phyloP scores from a whole-genome alignment of 345 rosid genomes.

The Linum tenue region DNA sequence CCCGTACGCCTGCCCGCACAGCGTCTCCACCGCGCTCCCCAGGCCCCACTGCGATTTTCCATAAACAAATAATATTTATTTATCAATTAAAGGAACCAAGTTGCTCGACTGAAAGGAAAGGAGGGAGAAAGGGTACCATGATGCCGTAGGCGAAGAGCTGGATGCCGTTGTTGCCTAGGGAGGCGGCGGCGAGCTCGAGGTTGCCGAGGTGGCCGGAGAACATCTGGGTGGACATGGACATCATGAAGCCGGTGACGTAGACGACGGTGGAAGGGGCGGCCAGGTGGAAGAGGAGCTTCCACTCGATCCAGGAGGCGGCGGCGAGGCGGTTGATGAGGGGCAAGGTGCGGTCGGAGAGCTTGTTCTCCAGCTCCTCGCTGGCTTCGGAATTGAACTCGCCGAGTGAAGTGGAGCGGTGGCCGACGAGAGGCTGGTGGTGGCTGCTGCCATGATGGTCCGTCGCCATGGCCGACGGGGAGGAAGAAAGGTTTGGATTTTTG shows the following conservation, averaged over 20 bases:
- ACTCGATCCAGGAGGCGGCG: not conserved
- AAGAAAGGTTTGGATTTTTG: no score
- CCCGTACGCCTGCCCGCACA: conserved; percentile 4
- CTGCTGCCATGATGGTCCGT: no score
- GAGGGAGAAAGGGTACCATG: not conserved
- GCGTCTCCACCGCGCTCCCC: not conserved
- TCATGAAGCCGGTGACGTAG: not conserved
- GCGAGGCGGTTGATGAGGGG: not conserved
- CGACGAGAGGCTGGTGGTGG: not conserved
- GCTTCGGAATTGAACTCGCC: not conserved
- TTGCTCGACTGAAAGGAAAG: no score
- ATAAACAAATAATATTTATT: no score
- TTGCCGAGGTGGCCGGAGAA: conserved; percentile 6
- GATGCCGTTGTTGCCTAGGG: conserved; percentile 1
- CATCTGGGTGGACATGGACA: conserved; percentile 3
- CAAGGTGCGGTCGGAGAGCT: not conserved
- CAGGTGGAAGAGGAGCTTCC: not conserved
- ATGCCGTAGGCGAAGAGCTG: not conserved
- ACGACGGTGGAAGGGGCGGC: not conserved
- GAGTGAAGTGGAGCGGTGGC: not conserved
- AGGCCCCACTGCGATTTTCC: not conserved
- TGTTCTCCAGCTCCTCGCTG: not conserved
- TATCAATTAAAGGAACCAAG: no score
- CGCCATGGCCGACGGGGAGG: no score
- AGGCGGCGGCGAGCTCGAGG: conserved; percentile 1